A percentile compares a stretch with the other conserved stretches of the same genome.
Evolutionary conservation across 495 filamentous ascomycete genomes (phyloP).

Genomic region (Barbatosphaeria neglecta): DNA sequence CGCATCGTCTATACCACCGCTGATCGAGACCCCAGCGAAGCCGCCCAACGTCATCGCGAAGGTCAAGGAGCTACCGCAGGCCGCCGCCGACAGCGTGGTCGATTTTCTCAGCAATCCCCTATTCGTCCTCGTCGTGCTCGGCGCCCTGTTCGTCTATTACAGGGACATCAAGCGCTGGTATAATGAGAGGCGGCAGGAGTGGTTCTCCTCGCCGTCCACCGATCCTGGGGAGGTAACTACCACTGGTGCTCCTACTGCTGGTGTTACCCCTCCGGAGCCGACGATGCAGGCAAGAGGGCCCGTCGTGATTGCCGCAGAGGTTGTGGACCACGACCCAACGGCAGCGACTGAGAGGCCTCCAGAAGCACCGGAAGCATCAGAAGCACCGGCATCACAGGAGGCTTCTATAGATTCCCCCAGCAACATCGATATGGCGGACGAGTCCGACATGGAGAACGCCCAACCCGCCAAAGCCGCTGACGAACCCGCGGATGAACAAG

Average conservation of each 20-base stretch:
- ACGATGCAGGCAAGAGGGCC: no score
- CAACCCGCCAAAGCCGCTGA: not conserved
- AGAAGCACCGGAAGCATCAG: no score
- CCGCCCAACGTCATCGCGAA: conserved; percentile 19
- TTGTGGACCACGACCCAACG: not conserved
- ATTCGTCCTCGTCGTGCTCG: conserved; percentile 24
- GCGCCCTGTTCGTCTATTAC: conserved; percentile 17
- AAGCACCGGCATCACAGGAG: not conserved
- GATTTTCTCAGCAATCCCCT: conserved; percentile 37
- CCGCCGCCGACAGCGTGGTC: conserved; percentile 21
- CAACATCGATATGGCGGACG: not conserved
- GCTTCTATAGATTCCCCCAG: not conserved
- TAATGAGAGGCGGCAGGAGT: not conserved
- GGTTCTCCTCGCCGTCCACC: not conserved
- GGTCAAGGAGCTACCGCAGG: conserved; percentile 22
- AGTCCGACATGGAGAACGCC: not conserved
- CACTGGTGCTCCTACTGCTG: no score
- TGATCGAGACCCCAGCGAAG: conserved; percentile 8
- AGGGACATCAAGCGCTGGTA: conserved; percentile 19
- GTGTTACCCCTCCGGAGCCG: no score
- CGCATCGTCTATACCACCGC: not conserved
- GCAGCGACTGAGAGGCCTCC: not conserved
- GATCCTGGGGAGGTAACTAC: no score
- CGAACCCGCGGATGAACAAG: conserved; percentile 11
- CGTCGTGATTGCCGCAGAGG: not conserved